A percentile compares a stretch with the other conserved stretches of the same genome.
Evolutionary conservation across 306 rosid species (phyloP).

Genomic region (Glycyrrhiza uralensis): DNA sequence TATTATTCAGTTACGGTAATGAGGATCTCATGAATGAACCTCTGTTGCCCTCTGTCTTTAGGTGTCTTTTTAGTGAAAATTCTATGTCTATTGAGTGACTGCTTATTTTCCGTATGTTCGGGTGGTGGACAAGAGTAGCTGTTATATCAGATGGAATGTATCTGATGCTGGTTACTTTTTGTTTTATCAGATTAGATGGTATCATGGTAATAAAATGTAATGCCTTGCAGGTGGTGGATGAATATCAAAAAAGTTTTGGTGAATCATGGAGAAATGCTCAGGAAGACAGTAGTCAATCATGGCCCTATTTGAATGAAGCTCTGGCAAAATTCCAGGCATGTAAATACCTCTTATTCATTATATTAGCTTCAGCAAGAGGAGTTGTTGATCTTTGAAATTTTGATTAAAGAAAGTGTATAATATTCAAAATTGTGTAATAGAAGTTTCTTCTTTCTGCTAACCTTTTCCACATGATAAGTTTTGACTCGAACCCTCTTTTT

Average conservation of each 20-base stretch:
- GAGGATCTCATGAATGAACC: background rate
- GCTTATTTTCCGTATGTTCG: background rate
- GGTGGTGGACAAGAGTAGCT: background rate
- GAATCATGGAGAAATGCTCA: constrained; percentile 75
- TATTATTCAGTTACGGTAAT: background rate
- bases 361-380: constrained; percentile 6
- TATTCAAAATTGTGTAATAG: background rate
- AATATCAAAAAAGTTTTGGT: constrained; percentile 76
- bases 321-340: constrained; percentile 74
- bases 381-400: background rate
- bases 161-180: background rate
- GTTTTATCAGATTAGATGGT: background rate
- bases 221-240: constrained; percentile 70
- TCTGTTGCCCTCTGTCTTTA: background rate
- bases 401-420: background rate
- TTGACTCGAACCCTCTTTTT: background rate
- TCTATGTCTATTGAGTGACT: background rate
- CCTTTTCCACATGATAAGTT: background rate
- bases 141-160: background rate
- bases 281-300: constrained; percentile 59
- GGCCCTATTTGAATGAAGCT: constrained; percentile 92
- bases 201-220: constrained; percentile 4
- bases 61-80: background rate
- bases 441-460: background rate
- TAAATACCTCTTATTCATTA: background rate